Evolutionary conservation across 352 stramenopile genomes (phyloP).

Genomic region (Elongisporangium undulatum): DNA sequence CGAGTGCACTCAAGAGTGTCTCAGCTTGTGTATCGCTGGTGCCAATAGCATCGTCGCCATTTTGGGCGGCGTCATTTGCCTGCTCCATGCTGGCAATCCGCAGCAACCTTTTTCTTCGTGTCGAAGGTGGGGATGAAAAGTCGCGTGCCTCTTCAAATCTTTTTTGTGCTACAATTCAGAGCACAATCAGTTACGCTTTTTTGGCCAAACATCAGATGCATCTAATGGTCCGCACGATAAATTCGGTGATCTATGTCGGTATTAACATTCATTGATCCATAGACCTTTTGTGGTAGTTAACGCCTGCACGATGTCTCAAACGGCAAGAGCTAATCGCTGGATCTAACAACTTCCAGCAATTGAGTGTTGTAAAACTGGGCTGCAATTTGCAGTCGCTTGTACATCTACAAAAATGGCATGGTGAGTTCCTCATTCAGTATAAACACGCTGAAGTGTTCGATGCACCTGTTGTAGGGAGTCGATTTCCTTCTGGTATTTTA

Average conservation of each 20-base stretch:
- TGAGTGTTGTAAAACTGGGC: slow-evolving; percentile 68
- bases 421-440: not conserved
- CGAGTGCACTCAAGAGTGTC: not conserved
- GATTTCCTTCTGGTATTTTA: slow-evolving; percentile 58
- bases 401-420: slow-evolving; percentile 41
- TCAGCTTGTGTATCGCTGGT: not conserved
- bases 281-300: no score
- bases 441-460: not conserved
- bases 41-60: not conserved
- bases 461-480: slow-evolving; percentile 54
- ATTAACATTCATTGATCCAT: not conserved
- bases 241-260: not conserved
- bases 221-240: not conserved
- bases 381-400: slow-evolving; percentile 51
- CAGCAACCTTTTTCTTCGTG: not conserved
- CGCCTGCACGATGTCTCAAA: no score
- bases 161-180: not conserved
- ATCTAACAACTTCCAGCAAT: slow-evolving; percentile 42
- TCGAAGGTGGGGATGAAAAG: not conserved
- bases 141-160: not conserved
- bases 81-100: slow-evolving; percentile 3
- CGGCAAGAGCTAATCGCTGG: slow-evolving; percentile 13
- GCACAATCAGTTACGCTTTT: not conserved
- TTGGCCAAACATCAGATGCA: not conserved
- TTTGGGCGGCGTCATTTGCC: not conserved